phyloP scores from a whole-genome alignment of 345 rosid genomes.

The Populus pruinosa region DNA sequence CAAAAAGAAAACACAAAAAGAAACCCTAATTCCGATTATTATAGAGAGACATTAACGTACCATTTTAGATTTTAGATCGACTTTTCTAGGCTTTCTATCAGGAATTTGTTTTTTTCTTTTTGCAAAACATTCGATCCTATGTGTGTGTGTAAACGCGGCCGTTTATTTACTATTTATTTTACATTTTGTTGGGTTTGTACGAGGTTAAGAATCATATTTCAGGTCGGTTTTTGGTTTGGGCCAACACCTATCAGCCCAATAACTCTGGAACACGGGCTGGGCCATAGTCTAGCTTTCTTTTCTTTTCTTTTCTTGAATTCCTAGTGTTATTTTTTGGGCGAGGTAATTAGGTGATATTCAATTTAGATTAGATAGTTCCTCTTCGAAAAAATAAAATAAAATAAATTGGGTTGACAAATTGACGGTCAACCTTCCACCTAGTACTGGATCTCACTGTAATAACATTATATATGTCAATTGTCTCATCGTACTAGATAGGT shows the following conservation, averaged over 20 bases:
- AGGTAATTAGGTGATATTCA: not conserved
- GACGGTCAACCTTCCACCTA: not conserved
- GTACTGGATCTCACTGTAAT: not conserved
- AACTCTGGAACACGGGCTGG: not conserved
- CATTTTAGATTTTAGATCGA: slow-evolving; percentile 7
- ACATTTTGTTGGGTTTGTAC: not conserved
- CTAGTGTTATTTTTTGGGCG: not conserved
- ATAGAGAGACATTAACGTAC: not conserved
- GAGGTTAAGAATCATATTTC: not conserved
- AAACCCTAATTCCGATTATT: not conserved
- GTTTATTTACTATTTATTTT: too few species aligned
- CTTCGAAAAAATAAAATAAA: not conserved
- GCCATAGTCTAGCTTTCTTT: not conserved
- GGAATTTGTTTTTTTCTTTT: not conserved
- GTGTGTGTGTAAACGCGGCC: not conserved
- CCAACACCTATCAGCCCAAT: not conserved
- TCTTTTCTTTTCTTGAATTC: not conserved
- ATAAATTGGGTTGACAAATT: not conserved
- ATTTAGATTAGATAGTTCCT: not conserved
- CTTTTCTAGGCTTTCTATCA: not conserved
- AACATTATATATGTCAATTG: too few species aligned
- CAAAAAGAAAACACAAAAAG: not conserved
- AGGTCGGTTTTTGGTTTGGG: too few species aligned
- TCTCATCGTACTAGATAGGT: too few species aligned
- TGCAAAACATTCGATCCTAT: too few species aligned